Evolutionary conservation across 2,329 filamentous ascomycete species (phyloP), one percentile per base, ranked within the genome.

Genomic region (Apiospora aurea): DNA sequence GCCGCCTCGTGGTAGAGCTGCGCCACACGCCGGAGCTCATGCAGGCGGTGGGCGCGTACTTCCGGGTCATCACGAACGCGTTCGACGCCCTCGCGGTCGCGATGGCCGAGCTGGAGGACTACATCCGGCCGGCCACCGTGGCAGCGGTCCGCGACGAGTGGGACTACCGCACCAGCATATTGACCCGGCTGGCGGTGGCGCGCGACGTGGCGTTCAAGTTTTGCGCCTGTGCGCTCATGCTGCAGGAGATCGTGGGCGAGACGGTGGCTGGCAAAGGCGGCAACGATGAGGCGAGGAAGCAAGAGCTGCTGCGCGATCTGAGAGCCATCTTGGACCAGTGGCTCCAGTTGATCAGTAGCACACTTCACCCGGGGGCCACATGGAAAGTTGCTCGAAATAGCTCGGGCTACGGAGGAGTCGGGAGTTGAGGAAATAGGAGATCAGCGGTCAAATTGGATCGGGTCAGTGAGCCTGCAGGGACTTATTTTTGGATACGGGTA

Each of bases 231-330:
- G 29, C 29, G 29, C 7, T n/a, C 6, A 2, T 29, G 18, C 53
- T 61, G 18, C 16, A 61, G 6, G 4, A 13, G 3, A 29, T 34
- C 29, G 16, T 16, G 29, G 2, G 18, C 29, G 53, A 61, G 53
- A 18, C 38, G 53, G 5, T 61, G 53, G 5, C 18, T 16, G 29
- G 14, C 26, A 16, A 38, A 21, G 18, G n/a, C 18, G 29, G 29
- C 29, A 61, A 11, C 53, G 53, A 61, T 16, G 14, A 4, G 29
- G 29, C 13, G 7, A 18, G 53, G 18, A 29, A 38, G 29, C 34
- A 64, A 18, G 57, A 64, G 57, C 57, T 64, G 34, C 21, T 64
- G 34, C n/a, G 41, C 21, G 57, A 64, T 34, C 10, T 64, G 18
- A 18, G 57, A 3, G 11, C 24, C 34, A 64, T 64, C 34, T 41